Evolutionary conservation across 805 yeast genomes (phyloP), one percentile per base, ranked within the genome.

Genomic region (Starmerella khaoyaiensis): DNA sequence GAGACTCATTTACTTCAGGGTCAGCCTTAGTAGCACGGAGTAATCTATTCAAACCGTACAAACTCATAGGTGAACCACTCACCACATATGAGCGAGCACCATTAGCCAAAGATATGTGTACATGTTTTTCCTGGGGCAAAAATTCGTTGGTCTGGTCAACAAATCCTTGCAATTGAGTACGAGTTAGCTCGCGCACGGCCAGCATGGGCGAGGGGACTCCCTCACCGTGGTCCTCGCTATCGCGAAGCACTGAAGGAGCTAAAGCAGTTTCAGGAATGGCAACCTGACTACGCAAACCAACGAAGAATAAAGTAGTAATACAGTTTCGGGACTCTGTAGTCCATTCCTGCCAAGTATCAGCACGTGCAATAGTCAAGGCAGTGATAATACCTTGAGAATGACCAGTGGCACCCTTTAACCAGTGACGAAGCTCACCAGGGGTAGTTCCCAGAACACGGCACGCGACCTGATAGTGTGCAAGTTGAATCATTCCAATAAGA

Each of bases 191-290:
- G 60, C 95, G 76, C 45, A 90, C 72, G 9, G 96, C 79, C 59
- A 90, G 72, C 99, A 90, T 90, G 49, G 98, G 98, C 48, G 93
- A 79, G 46, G 98, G 98, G 52, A 72, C 69, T 52, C 99, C 98
- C 67, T 90, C 99, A 52, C 87, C 87, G 57, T 83, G 77, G 54
- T 82, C 93, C 57, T 79, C 74, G 19, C 94, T 79, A 62, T 90
- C 98, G 59, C 82, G 82, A 50, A 86, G 72, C 60, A 81, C 80
- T 17, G 93, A 72, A 41, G 98, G 98, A 28, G 98, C 84, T 57
- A 90, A 69, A 27, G 94, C 79, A 32, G 97, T 90, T 54, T 80
- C 75, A 54, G 98, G 98, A 60, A 84, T 87, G 45, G 76, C 74
- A 61, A 74, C 78, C 60, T 82, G 76, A 63, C 93, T 78, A 62